These are phyloP conservation scores for Scalesia atractyloides DNA, from an alignment of 129 eudicot species.

Conservation along the genomic window DNA sequence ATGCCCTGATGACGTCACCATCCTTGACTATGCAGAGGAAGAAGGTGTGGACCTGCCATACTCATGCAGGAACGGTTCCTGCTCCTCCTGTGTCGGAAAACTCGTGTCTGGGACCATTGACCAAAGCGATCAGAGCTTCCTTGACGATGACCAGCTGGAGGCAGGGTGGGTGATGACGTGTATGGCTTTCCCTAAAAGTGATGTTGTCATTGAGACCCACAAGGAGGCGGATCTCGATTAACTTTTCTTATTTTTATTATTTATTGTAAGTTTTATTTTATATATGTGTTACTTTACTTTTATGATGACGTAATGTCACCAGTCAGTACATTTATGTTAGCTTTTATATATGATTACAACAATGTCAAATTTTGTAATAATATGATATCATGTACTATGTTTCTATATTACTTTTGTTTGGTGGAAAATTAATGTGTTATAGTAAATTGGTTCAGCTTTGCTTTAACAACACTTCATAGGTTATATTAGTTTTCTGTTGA, in stretches of 20 bases:
- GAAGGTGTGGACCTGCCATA: constrained; percentile 62
- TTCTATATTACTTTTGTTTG: too few species aligned
- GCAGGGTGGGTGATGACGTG: constrained; percentile 83
- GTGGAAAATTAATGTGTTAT: too few species aligned
- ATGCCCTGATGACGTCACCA: constrained; percentile 51
- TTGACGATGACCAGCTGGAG: constrained; percentile 58
- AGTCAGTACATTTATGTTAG: too few species aligned
- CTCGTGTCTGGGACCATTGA: constrained; percentile 54
- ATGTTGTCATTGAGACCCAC: constrained; percentile 78
- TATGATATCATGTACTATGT: too few species aligned
- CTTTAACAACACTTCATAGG: too few species aligned
- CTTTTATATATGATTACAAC: too few species aligned
- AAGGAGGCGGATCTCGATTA: constrained; percentile 71
- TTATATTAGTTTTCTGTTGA: too few species aligned
- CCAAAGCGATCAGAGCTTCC: constrained; percentile 59
- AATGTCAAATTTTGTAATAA: too few species aligned
- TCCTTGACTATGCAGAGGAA: constrained; percentile 63
- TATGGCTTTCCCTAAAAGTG: constrained; percentile 56
- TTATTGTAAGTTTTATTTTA: too few species aligned
- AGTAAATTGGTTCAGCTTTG: too few species aligned
- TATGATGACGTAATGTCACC: too few species aligned
- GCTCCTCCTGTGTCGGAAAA: constrained; percentile 82
- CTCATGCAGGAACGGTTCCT: constrained; percentile 89
- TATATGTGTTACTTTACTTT: too few species aligned
- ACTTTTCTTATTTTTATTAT: neutral